Base-by-base conservation (phyloP, 1,284 basidiomycete genomes). In the Macrocystidia cucumis region DNA sequence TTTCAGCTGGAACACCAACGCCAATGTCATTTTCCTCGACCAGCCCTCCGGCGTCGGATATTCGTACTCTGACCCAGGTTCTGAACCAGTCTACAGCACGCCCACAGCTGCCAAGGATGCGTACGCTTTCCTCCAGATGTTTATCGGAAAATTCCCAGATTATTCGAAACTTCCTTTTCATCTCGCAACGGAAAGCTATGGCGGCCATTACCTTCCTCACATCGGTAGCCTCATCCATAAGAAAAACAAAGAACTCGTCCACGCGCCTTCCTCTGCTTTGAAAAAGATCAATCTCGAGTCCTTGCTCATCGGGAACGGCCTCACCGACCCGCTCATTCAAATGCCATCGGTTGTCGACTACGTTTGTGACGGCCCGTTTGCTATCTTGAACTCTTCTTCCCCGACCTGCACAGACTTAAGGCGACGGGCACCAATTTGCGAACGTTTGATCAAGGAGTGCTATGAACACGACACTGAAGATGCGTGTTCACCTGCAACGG, bases 21-120 rank as follows among this genome's bases (percentile, higher is more conserved):
- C 67, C 21, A 71, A 71, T 42, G 57, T 71, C 38, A 67, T 71
- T 26, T 92, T 91, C 74, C 74, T 91, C 34, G 89, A 92, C 59
- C 84, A 93, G 51, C 91, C 91, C 7, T 72, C 91, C 48, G 77
- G 84, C 40, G 91, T 95, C 19, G 92, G 92, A 30, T 95, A 75
- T 61, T 92, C 89, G 1, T 95, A 92, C 56, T 74, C 81, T 9
- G 72, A 78, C 16, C 74, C 81, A 38, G 73, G 75, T 12, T 79
- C 76, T 2, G 69, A 66, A 3, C n/a, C n/a, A n/a, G 85, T 96
- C 40, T 72, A 77, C 52, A 83, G 67, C 21, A 81, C 77, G 40
- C 79, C 81, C 9, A 74, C 74, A 27, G 83, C 83, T 3, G 89
- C 82, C 13, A 67, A 77, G 53, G 91, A 96, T 46, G 88, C 95